Percentiles rank a stretch among this genome's conserved stretches.
Conservation (phyloP, 2,329 filamentous ascomycete genomes). For the Seiridium cupressi region DNA sequence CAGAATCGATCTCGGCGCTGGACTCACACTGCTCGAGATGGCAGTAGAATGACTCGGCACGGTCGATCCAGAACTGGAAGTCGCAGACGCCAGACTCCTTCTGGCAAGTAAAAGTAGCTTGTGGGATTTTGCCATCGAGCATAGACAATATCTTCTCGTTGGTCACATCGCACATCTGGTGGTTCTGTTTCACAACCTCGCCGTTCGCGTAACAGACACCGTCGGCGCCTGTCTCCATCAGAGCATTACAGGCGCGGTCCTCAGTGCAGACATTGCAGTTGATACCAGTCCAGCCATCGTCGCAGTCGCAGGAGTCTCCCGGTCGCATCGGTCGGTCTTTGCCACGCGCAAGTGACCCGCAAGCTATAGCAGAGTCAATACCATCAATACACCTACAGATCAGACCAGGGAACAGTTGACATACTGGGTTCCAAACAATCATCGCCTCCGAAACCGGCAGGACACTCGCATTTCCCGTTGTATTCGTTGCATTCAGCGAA, state of each 20-base stretch:
- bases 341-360: conserved; percentile 82
- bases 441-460: conserved; percentile 88
- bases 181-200: conserved; percentile 88
- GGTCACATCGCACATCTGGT: conserved; percentile 96
- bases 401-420: conserved; percentile 18
- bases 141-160: conserved; percentile 91
- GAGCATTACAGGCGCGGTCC: conserved; percentile 77
- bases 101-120: conserved; percentile 93
- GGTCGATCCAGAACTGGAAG: conserved; percentile 98
- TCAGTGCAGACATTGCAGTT: conserved; percentile 96
- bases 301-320: conserved; percentile 74
- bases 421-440: conserved; percentile 82
- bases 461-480: conserved; percentile 91
- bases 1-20: conserved; percentile 63
- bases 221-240: conserved; percentile 80
- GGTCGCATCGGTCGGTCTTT: conserved; percentile 73
- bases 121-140: conserved; percentile 79
- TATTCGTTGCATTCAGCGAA: conserved; percentile 85
- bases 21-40: conserved; percentile 79
- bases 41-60: conserved; percentile 95
- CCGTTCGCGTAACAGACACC: conserved; percentile 92
- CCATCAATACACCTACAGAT: not conserved
- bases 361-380: conserved; percentile 50
- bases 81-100: conserved; percentile 75
- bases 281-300: conserved; percentile 92